Evolutionary conservation across 306 rosid species (phyloP), one percentile per base, ranked within the genome.

Genomic region (Prunus davidiana): DNA sequence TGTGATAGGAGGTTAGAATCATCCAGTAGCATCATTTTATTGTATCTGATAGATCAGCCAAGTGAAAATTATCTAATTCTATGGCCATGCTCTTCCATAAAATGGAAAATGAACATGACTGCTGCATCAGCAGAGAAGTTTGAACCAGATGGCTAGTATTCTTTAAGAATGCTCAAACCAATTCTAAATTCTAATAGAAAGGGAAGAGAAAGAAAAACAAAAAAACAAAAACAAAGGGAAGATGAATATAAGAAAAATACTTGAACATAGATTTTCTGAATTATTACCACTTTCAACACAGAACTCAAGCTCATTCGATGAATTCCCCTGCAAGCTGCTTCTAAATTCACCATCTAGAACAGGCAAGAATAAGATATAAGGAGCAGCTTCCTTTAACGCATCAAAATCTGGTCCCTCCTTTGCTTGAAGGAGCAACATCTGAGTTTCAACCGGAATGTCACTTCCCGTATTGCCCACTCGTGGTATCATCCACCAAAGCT

Each of bases 401-500:
- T 67, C 74, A 6, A 28, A 66, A 57, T 50, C 78, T 27, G n/a
- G 55, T 12, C 56, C 76, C 28, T 78, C 58, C 25, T 55, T 50
- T 20, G 76, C 47, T 80, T 80, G 72, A n/a, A 80, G 12, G 51
- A 80, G 83, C 79, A 80, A 51, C 67, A 80, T 54, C 76, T 80
- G 83, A 61, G 83, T 74, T 61, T 75, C 83, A 54, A 80, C 71
- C 14, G 83, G 83, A 62, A 80, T 14, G 57, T 80, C 83, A 25
- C 80, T 80, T 61, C 80, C 83, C 7, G 72, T 50, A 62, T 15
- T 69, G 25, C 83, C 83, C 41, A 80, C 57, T 50, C 80, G 34
- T 19, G 83, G 83, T 68, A 74, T 80, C 83, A 80, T 80, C 83
- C 83, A 80, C 79, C 79, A 80, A 3, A 80, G 16, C 32, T 75